Conservation (phyloP, 495 filamentous ascomycete genomes). For the Tuber aestivum region DNA sequence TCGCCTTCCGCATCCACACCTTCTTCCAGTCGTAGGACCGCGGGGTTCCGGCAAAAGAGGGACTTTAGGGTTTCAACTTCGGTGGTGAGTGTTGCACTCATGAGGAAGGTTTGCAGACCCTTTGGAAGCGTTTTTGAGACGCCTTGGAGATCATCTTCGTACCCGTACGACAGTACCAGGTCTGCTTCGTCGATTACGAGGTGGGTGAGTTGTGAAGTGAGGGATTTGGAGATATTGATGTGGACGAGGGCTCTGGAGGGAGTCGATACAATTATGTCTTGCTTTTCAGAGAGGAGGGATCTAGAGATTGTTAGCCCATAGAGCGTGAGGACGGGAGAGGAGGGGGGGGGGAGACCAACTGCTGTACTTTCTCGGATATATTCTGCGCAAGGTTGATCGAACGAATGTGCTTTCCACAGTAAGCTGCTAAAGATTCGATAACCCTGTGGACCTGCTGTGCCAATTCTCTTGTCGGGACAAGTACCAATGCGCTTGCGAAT, state of each 20-base stretch:
- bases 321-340: too few relatives aligned
- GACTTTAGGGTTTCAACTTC: constrained; percentile 81
- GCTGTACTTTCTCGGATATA: constrained; percentile 76
- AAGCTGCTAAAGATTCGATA: constrained; percentile 64
- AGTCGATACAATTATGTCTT: constrained; percentile 84
- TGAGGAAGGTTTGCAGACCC: constrained; percentile 82
- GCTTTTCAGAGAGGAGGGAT: constrained; percentile 75
- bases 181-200: constrained; percentile 95
- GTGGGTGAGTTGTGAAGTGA: constrained; percentile 60
- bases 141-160: constrained; percentile 78
- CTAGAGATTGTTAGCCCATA: constrained; percentile 35
- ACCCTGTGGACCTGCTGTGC: constrained; percentile 80
- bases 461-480: constrained; percentile 90
- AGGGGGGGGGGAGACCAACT: constrained; percentile 16
- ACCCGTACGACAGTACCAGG: constrained; percentile 88
- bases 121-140: constrained; percentile 70
- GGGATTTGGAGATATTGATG: constrained; percentile 59
- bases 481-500: constrained; percentile 60
- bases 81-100: constrained; percentile 82
- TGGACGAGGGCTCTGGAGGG: constrained; percentile 69
- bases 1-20: constrained; percentile 59
- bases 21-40: constrained; percentile 68
- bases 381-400: constrained; percentile 80
- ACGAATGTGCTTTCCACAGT: constrained; percentile 76
- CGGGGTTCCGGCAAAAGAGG: constrained; percentile 77